Percentiles rank a stretch among this genome's conserved stretches.
These are phyloP conservation scores for Xerocomellus amylosporus DNA, from an alignment of 768 basidiomycete species.

Conservation along the genomic window DNA sequence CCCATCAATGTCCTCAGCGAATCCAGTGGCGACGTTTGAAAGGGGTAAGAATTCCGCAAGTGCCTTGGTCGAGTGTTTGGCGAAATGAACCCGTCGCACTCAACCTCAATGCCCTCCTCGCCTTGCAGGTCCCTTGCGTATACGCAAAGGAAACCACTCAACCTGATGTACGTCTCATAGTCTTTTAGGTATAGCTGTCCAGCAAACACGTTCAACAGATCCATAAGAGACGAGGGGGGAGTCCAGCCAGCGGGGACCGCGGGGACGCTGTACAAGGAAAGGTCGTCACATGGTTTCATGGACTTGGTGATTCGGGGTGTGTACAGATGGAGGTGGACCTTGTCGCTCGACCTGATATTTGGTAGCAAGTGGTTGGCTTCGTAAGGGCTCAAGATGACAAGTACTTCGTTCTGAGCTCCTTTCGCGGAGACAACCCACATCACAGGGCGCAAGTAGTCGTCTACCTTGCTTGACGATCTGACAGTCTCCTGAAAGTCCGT, in stretches of 20 bases:
- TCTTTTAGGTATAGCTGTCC: conserved; percentile 34
- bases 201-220: conserved; percentile 31
- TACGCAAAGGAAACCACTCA: conserved; percentile 29
- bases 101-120: conserved; percentile 6
- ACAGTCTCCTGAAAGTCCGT: conserved; percentile 17
- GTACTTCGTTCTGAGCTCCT: background rate
- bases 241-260: background rate
- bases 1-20: conserved; percentile 21
- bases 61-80: conserved; percentile 12
- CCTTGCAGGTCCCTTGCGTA: conserved; percentile 15
- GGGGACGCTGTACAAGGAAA: conserved; percentile 15
- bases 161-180: conserved; percentile 25
- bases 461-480: background rate
- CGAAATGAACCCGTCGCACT: conserved; percentile 22
- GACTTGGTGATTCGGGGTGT: conserved; percentile 34
- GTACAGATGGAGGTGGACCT: conserved; percentile 44
- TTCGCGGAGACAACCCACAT: conserved; percentile 26
- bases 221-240: background rate
- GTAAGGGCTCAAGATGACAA: conserved; percentile 42
- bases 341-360: conserved; percentile 30
- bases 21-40: conserved; percentile 36
- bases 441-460: conserved; percentile 29
- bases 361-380: conserved; percentile 41
- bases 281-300: conserved; percentile 38
- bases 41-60: conserved; percentile 15